phyloP scores from a whole-genome alignment of 208 protist species.

The Leishmania tarentolae region DNA sequence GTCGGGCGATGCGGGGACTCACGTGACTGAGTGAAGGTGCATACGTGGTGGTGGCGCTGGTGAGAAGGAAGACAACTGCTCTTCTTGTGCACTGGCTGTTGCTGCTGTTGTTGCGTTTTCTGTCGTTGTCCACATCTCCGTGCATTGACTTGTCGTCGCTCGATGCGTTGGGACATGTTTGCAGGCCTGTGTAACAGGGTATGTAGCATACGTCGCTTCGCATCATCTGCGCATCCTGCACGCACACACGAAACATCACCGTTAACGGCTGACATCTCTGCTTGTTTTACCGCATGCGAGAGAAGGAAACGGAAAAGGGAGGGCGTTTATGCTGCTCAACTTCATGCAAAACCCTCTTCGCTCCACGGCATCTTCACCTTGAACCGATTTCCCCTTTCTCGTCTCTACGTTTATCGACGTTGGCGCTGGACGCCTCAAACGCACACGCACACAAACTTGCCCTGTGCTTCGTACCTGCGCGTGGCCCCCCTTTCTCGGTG shows the following conservation, averaged over 20 bases:
- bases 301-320: not conserved
- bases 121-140: not conserved
- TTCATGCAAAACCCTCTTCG: not conserved
- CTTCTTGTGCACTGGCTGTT: not conserved
- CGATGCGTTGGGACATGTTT: not conserved
- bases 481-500: not conserved
- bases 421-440: not conserved
- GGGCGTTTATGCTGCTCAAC: not conserved
- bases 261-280: not conserved
- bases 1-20: not conserved
- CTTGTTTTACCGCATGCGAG: too few species aligned
- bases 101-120: not conserved
- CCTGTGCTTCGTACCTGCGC: not conserved
- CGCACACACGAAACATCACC: not conserved
- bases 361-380: not conserved
- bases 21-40: not conserved
- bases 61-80: not conserved
- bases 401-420: not conserved
- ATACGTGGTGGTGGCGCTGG: not conserved
- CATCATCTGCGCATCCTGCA: not conserved
- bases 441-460: not conserved
- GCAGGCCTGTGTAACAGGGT: not conserved
- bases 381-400: not conserved
- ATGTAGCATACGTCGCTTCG: not conserved
- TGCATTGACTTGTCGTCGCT: not conserved